Conservation (phyloP, 129 eudicot species). For the Cynara cardunculus region DNA sequence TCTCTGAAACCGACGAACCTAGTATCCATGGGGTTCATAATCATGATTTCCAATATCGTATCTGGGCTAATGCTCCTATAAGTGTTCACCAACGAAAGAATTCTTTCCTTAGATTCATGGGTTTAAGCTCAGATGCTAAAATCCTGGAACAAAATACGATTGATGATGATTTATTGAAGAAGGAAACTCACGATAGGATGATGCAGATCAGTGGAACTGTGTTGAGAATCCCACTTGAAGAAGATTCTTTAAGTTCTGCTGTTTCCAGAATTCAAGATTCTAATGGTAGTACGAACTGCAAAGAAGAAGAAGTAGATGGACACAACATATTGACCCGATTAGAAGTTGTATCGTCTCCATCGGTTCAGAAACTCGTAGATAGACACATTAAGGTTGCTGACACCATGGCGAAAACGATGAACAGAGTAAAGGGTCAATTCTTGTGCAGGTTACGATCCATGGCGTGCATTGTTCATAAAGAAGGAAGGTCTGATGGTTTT, state of each 20-base stretch:
- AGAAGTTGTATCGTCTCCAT: constrained; percentile 16
- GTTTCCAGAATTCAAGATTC: constrained; percentile 28
- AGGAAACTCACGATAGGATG: constrained; percentile 33
- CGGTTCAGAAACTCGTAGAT: constrained; percentile 30
- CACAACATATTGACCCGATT: background rate
- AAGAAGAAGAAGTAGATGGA: constrained; percentile 14
- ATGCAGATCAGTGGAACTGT: constrained; percentile 48
- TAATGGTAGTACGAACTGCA: constrained; percentile 9
- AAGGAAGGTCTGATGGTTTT: constrained; percentile 13
- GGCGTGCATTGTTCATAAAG: constrained; percentile 33
- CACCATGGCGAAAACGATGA: constrained; percentile 19
- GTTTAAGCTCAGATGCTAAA: constrained; percentile 33
- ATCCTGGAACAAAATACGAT: constrained; percentile 6
- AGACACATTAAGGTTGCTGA: constrained; percentile 36
- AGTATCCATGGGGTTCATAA: background rate
- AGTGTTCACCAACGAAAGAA: constrained; percentile 70
- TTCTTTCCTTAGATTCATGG: constrained; percentile 59
- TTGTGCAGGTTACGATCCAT: constrained; percentile 53
- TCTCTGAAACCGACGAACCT: constrained; percentile 20
- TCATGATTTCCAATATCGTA: constrained; percentile 42
- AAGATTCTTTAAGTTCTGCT: constrained; percentile 45
- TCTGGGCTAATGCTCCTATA: constrained; percentile 66
- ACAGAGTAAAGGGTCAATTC: constrained; percentile 48
- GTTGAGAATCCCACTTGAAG: constrained; percentile 33
- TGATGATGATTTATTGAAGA: constrained; percentile 19